Conservation (phyloP, 2,329 filamentous ascomycete genomes). For the Pseudogymnoascus sp. region DNA sequence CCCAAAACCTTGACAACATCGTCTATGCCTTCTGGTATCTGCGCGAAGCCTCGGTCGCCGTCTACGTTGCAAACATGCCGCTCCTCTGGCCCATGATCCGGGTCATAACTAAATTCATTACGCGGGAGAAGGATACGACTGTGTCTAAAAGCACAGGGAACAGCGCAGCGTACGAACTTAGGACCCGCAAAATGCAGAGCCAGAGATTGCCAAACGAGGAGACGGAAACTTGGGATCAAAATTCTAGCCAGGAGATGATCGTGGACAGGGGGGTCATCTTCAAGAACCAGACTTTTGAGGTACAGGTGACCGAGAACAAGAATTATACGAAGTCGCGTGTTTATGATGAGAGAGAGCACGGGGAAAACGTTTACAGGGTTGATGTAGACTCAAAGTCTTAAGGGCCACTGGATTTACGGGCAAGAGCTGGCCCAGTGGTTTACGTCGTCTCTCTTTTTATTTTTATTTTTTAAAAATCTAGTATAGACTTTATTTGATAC, state of each 20-base stretch:
- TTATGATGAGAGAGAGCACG: background rate
- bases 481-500: no score
- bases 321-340: background rate
- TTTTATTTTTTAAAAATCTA: background rate
- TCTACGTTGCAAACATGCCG: slow-evolving; percentile 47
- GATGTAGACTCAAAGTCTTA: background rate
- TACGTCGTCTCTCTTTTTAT: background rate
- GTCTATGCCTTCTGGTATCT: slow-evolving; percentile 41
- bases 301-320: background rate
- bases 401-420: background rate
- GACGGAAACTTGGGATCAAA: background rate
- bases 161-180: background rate
- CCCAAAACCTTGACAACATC: slow-evolving; percentile 28
- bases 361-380: background rate
- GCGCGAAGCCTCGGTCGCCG: slow-evolving; percentile 43
- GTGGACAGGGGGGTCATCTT: background rate
- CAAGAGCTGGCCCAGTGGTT: background rate
- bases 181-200: background rate
- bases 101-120: background rate
- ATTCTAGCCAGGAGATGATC: background rate
- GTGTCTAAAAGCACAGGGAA: background rate
- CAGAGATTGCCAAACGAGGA: background rate
- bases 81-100: slow-evolving; percentile 43
- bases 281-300: background rate
- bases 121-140: background rate